Evolutionary conservation across 768 basidiomycete species (phyloP).

Genomic region (Boletus rubroflammeus): DNA sequence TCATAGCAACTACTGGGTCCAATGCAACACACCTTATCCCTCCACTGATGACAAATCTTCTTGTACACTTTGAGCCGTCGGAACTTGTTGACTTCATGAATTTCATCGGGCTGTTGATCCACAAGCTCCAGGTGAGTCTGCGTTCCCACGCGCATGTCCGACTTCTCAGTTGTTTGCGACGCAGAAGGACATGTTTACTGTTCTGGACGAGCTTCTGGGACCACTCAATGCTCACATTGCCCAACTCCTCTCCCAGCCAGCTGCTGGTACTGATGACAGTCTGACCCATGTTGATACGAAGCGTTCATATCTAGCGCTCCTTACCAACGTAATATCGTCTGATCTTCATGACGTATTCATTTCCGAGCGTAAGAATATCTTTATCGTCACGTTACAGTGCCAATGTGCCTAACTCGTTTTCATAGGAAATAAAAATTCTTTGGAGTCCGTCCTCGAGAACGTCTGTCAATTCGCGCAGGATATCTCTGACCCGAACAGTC

Average conservation of each 20-base stretch:
- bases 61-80: conserved; percentile 86
- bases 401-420: neutral
- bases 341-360: conserved; percentile 81
- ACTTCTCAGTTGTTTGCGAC: neutral
- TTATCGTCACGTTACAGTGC: conserved; percentile 27
- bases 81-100: conserved; percentile 95
- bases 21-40: conserved; percentile 86
- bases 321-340: conserved; percentile 78
- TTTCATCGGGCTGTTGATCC: conserved; percentile 88
- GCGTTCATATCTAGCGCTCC: conserved; percentile 80
- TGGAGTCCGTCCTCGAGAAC: conserved; percentile 72
- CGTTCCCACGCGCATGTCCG: neutral
- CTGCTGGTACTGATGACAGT: conserved; percentile 84
- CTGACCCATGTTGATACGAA: conserved; percentile 77
- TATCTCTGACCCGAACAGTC: conserved; percentile 66
- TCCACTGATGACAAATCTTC: conserved; percentile 83
- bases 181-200: conserved; percentile 81
- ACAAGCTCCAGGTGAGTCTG: conserved; percentile 75
- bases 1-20: conserved; percentile 85
- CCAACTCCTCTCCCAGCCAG: conserved; percentile 72
- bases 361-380: conserved; percentile 61
- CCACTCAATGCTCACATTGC: conserved; percentile 84
- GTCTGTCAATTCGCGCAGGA: conserved; percentile 74
- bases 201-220: conserved; percentile 85
- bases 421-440: conserved; percentile 59